Evolutionary conservation across 805 yeast genomes (phyloP), one percentile per base, ranked within the genome.

Genomic region (Brettanomyces bruxellensis): DNA sequence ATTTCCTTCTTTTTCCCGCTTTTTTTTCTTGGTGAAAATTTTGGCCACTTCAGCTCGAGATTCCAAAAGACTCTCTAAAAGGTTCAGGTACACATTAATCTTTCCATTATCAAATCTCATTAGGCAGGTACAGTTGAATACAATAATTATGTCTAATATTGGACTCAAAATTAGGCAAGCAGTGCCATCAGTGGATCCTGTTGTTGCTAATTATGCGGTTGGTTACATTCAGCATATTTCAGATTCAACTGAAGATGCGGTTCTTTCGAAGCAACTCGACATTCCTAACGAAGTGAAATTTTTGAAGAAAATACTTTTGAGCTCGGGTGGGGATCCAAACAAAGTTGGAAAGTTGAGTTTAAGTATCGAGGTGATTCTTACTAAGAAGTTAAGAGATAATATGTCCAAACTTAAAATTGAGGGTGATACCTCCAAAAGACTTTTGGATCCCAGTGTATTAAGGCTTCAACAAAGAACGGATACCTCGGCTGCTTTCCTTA

Each of bases 191-290:
- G 75, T 93, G 41, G 99, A 93, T 58, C 82, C 90, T 1, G 79
- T 89, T 9, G 95, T 93, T 18, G 75, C 83, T 1, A 93, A 89
- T 51, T 93, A 93, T 61, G 95, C 95, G 3, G 83, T 83, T 36
- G 99, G 99, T 1, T 93, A 90, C 57, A 83, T 88, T 46, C 82
- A 83, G 49, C 90, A 89, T 67, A 68, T 93, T 18, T 79, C 88
- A n/a, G 72, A 70, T 44, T 72, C 86, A 18, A 87, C 93, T 0
- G 82, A 79, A 52, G 95, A 89, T 62, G 80, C 89, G 30, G 93
- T 86, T n/a, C 69, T 80, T 25, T 82, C 93, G 37, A 84, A 81
- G 55, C 81, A 77, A 53, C 62, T 89, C 40, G 79, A 86, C 59
- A 72, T 89, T 40, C 67, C 74, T 2, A 62, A 70, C 14, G 98